Conservation (phyloP, 1,284 basidiomycete genomes). For the Cryptococcus hybrid region DNA sequence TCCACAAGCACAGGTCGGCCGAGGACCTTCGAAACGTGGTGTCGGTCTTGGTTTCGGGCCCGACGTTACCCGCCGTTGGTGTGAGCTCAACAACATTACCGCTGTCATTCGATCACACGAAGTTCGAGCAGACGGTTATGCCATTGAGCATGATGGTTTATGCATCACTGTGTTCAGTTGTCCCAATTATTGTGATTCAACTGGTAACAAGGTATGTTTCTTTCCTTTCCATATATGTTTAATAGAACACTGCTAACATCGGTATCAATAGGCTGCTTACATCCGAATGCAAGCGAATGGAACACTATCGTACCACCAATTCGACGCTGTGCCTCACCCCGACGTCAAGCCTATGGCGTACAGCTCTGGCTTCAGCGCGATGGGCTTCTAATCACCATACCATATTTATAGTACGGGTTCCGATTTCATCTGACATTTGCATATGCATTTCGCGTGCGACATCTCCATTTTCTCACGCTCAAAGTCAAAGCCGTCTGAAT, state of each 20-base stretch:
- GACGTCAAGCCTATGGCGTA: conserved; percentile 93
- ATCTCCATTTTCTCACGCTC: too few species aligned
- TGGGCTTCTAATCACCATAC: conserved; percentile 10
- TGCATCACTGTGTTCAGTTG: conserved; percentile 52
- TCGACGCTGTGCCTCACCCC: conserved; percentile 83
- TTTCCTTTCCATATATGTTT: neutral
- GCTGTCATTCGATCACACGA: conserved; percentile 95
- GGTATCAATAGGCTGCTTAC: conserved; percentile 46
- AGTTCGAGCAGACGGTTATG: conserved; percentile 75
- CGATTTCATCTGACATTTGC: too few species aligned
- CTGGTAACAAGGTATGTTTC: conserved; percentile 50
- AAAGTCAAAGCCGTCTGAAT: too few species aligned
- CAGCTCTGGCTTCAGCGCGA: conserved; percentile 50
- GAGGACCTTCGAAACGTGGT: conserved; percentile 95
- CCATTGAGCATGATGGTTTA: conserved; percentile 57
- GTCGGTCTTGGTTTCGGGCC: conserved; percentile 96
- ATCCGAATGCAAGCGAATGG: conserved; percentile 80
- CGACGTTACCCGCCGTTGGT: conserved; percentile 86
- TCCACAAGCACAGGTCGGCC: conserved; percentile 84
- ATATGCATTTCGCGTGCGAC: too few species aligned
- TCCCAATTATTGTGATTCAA: conserved; percentile 51
- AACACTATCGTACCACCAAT: conserved; percentile 72
- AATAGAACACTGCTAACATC: neutral
- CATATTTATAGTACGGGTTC: too few species aligned
- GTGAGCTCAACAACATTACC: conserved; percentile 78